A percentile compares a stretch with the other conserved stretches of the same genome.
These are phyloP conservation scores for Coleophoma eucalyptorum DNA, from an alignment of 2,329 filamentous ascomycete species.

Conservation along the genomic window DNA sequence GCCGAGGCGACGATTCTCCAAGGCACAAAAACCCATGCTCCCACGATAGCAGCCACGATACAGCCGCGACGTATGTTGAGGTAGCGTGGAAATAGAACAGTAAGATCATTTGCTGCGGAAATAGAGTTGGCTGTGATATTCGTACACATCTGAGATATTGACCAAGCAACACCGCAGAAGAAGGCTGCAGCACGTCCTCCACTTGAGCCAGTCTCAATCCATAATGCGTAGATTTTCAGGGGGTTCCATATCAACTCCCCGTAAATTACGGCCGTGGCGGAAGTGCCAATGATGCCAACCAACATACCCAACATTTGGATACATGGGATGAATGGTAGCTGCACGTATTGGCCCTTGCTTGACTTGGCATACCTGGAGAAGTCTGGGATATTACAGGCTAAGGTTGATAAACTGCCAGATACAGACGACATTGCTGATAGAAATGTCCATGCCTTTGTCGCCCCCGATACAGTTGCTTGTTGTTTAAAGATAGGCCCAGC, in stretches of 20 bases:
- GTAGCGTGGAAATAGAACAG: conserved; percentile 32
- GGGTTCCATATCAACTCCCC: conserved; percentile 28
- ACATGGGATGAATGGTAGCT: conserved; percentile 21
- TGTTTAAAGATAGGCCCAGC: conserved; percentile 18
- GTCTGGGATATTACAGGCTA: conserved; percentile 23
- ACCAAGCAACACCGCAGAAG: conserved; percentile 25
- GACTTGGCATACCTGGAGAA: conserved; percentile 24
- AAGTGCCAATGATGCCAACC: conserved; percentile 24
- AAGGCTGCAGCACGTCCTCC: conserved; percentile 26
- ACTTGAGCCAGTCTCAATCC: conserved; percentile 18
- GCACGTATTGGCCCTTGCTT: conserved; percentile 18
- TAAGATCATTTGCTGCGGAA: conserved; percentile 29
- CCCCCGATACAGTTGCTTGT: conserved; percentile 13
- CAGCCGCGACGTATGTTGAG: conserved; percentile 45
- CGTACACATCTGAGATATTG: conserved; percentile 28
- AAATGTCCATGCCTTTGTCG: conserved; percentile 18
- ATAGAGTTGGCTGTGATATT: conserved; percentile 32
- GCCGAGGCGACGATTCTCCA: conserved; percentile 40
- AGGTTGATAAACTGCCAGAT: conserved; percentile 4
- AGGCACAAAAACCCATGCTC: conserved; percentile 38
- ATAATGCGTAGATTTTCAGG: conserved; percentile 15
- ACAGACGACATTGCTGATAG: conserved; percentile 17
- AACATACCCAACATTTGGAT: conserved; percentile 22
- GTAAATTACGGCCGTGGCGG: conserved; percentile 26
- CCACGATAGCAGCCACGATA: conserved; percentile 35